Percentiles rank a stretch among this genome's conserved stretches.
phyloP scores from a whole-genome alignment of 352 stramenopile species.

The Phytophthora fragariae region DNA sequence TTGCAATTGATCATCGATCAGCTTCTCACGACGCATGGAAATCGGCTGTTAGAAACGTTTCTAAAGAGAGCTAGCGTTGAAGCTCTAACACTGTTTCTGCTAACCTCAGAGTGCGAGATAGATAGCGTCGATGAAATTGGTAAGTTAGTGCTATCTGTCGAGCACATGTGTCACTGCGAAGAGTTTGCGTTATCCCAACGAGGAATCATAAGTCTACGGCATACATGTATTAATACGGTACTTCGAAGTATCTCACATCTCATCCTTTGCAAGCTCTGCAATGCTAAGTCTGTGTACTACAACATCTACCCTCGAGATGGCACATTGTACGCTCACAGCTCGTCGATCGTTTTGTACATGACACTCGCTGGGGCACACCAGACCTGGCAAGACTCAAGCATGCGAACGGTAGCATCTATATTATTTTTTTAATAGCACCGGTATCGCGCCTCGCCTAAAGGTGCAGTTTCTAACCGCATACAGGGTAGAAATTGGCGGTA shows the following conservation, averaged over 20 bases:
- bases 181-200: neutral
- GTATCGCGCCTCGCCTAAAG: neutral
- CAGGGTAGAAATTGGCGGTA: neutral
- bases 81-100: neutral
- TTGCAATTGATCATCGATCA: slow-evolving; percentile 10
- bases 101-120: neutral
- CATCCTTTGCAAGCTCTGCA: neutral
- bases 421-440: too few relatives aligned
- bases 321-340: too few relatives aligned
- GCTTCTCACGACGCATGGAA: neutral
- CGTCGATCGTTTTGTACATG: too few relatives aligned
- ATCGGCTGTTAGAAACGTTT: neutral
- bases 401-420: too few relatives aligned
- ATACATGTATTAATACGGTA: neutral
- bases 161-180: neutral
- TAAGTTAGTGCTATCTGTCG: neutral
- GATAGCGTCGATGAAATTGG: too few relatives aligned
- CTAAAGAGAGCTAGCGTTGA: neutral
- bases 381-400: too few relatives aligned
- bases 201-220: neutral
- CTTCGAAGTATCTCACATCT: neutral
- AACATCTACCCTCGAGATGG: too few relatives aligned
- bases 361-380: too few relatives aligned
- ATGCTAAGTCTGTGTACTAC: neutral
- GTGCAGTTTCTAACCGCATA: neutral